phyloP scores from a whole-genome alignment of 2,329 filamentous ascomycete species.

The Cercospora sp. region DNA sequence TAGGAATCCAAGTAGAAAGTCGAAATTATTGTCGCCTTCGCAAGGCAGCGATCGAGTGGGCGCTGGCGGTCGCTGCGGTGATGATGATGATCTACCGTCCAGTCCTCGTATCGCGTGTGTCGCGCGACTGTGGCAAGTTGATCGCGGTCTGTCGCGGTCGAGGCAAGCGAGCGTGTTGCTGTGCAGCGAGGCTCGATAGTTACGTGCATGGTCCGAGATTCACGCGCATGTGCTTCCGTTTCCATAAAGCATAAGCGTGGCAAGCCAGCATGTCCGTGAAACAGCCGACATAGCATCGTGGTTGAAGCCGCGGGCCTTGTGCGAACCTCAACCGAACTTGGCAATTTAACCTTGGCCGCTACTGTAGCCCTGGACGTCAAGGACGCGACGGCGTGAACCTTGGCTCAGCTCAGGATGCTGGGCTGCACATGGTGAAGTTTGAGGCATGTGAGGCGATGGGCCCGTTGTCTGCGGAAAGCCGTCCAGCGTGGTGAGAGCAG shows the following conservation, averaged over 20 bases:
- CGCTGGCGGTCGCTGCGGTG: not conserved
- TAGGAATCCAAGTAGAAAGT: not conserved
- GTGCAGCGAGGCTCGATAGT: not conserved
- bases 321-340: slow-evolving; percentile 15
- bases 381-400: slow-evolving; percentile 11
- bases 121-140: not conserved
- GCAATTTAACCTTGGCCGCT: slow-evolving; percentile 15
- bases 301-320: slow-evolving; percentile 16
- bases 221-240: slow-evolving; percentile 13
- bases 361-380: slow-evolving; percentile 10
- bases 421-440: not conserved
- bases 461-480: not conserved
- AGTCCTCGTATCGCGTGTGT: not conserved
- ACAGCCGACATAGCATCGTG: slow-evolving; percentile 18
- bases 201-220: slow-evolving; percentile 16
- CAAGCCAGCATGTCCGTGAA: slow-evolving; percentile 15
- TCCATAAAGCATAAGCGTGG: slow-evolving; percentile 14
- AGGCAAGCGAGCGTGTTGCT: slow-evolving; percentile 3
- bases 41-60: not conserved
- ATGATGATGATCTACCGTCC: not conserved
- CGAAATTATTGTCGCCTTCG: not conserved
- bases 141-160: not conserved
- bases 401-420: not conserved
- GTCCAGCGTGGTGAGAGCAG: not conserved
- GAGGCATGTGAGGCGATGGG: not conserved